Conservation (phyloP, 208 protist species). For the Trypanosoma melophagium region DNA sequence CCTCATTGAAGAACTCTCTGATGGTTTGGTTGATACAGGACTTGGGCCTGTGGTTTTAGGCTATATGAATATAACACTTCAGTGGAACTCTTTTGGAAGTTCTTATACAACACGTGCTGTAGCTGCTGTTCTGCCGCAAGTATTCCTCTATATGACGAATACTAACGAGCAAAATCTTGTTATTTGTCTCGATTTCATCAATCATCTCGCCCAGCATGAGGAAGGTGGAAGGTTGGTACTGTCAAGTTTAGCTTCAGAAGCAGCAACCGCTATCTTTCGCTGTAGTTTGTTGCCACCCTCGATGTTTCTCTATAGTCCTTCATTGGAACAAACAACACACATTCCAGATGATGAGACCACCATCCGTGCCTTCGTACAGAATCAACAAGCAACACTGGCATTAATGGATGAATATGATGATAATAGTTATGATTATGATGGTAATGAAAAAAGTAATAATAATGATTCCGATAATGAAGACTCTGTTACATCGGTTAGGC, state of each 20-base stretch:
- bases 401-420: not conserved
- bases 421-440: not conserved
- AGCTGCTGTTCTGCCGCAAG: constrained; percentile 8
- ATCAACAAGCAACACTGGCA: constrained; percentile 2
- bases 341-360: constrained; percentile 7
- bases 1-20: not conserved
- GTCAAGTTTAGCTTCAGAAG: not conserved
- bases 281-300: not conserved
- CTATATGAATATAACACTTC: constrained; percentile 17
- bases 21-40: not conserved
- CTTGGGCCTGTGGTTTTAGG: not conserved
- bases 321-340: constrained; percentile 1
- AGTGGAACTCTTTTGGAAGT: constrained; percentile 6
- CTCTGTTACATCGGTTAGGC: constrained; percentile 19
- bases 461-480: constrained; percentile 22
- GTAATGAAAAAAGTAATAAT: constrained; percentile 7
- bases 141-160: constrained; percentile 1
- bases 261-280: constrained; percentile 6
- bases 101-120: not conserved
- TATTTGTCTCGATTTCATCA: constrained; percentile 23
- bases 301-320: not conserved
- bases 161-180: constrained; percentile 6
- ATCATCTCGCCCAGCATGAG: constrained; percentile 1
- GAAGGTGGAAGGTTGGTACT: not conserved
- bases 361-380: constrained; percentile 1